Conservation (phyloP, 441 rosid genomes). For the Euphorbia schlechtendalii region DNA sequence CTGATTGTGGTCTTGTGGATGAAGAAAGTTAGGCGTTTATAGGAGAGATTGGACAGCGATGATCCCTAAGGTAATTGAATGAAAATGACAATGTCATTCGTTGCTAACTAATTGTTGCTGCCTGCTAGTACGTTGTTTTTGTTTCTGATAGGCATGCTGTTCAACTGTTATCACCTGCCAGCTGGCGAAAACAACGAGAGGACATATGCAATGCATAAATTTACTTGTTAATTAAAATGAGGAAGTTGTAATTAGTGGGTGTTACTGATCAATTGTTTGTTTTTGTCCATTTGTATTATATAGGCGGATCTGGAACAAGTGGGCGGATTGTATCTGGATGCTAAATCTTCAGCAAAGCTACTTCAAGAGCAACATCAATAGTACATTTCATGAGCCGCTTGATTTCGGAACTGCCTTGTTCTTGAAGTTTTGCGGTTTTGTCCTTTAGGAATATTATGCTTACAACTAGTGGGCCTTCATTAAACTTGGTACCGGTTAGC, state of each 20-base stretch:
- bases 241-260: too few relatives aligned
- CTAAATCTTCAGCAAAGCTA: slow-evolving; percentile 86
- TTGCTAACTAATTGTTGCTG: background rate
- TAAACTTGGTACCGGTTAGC: too few relatives aligned
- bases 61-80: slow-evolving; percentile 59
- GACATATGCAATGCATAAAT: slow-evolving; percentile 42
- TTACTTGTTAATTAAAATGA: too few relatives aligned
- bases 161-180: slow-evolving; percentile 86
- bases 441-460: too few relatives aligned
- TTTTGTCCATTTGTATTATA: background rate
- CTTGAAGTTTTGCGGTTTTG: background rate
- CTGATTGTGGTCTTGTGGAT: slow-evolving; percentile 57
- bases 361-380: slow-evolving; percentile 86
- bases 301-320: slow-evolving; percentile 94
- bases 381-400: slow-evolving; percentile 45
- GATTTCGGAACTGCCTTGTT: background rate
- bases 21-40: slow-evolving; percentile 80
- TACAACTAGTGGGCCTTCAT: too few relatives aligned
- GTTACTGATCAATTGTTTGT: too few relatives aligned
- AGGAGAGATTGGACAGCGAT: slow-evolving; percentile 76
- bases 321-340: slow-evolving; percentile 63
- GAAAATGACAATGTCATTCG: background rate
- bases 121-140: too few relatives aligned
- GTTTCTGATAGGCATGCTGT: slow-evolving; percentile 69
- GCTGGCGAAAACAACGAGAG: slow-evolving; percentile 84